Evolutionary conservation across 2,329 filamentous ascomycete genomes (phyloP), one percentile per base, ranked within the genome.

Genomic region (Verticillium nonalfalfae): DNA sequence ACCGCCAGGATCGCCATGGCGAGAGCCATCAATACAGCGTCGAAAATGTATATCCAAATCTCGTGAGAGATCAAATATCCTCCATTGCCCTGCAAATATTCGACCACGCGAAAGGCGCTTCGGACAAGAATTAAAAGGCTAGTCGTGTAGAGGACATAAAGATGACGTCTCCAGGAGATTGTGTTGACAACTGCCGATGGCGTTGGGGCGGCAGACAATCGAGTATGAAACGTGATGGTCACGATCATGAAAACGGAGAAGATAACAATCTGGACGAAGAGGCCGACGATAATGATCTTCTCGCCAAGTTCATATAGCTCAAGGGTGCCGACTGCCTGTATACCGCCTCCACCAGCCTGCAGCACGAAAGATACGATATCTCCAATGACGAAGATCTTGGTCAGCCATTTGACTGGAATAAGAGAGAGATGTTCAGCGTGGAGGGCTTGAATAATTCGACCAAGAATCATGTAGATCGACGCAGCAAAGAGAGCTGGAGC

Each of bases 241-340:
- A 78, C 74, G 3, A 78, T 54, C 10, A 84, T 70, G 67, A 87
- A 87, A 56, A 85, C 72, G 15, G 74, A 73, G 63, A 86, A 85
- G 54, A 81, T 74, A 26, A 80, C 45, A 2, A 87, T 75, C 66
- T 87, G 84, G 2, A 84, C 68, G n/a, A 81, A 71, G 2, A 87
- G 71, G 9, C 84, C 84, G 3, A 66, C 76, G 14, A 86, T 71
- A 14, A 85, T 78, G 58, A 85, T 70, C 15, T 78, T 75, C 63
- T 81, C 72, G 13, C 79, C 80, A 1, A 71, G 38, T 15, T 69
- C 56, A 55, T 63, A 63, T 1, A 60, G 9, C 4, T 61, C 59
- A 38, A 63, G 3, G 1, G 59, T 64, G 2, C 64, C 64, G 15
- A 45, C 61, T 0, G 71, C 66, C 62, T 73, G 67, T 7, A 75